Base-by-base conservation (phyloP, 306 rosid genomes). In the Abrus pulchellus region DNA sequence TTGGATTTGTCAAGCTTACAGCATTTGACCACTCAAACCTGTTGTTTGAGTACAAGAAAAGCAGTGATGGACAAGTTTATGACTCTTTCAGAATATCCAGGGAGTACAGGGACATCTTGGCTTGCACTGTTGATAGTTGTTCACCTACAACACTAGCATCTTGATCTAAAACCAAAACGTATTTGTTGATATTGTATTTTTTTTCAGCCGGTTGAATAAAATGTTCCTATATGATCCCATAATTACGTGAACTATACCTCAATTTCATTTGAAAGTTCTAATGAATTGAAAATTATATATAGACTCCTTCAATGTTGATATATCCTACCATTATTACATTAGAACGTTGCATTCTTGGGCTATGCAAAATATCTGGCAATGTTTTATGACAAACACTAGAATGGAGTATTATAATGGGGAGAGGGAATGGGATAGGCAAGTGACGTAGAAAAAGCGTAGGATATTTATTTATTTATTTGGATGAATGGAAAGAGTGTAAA, bases 1-100 rank as follows among this genome's bases (percentile, higher is more conserved):
- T 74, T 57, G 99, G 99, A 68, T 95, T 90, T 70, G 93, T 89
- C 72, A 95, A 95, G 64, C 92, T 95, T 8, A 95, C 97, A 27
- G 96, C 98, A 72, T 91, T 86, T 72, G 94, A 91, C 70, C 93
- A 85, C 83, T 93, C 97, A n/a, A 95, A 93, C 79, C 76, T 95
- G 5, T 79, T 93, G 90, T 83, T 93, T n/a, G 99, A 95, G 91
- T 95, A 95, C 90, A 91, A 90, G 94, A 95, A 91, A 86, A 95
- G 99, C 83, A 88, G 95, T 43, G 87, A 95, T 81, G 99, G 99
- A 71, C 75, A 79, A 74, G 97, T 91, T 62, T 88, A 95, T 30
- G 98, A 95, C 71, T 91, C 95, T 8, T 95, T 95, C 83, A 90
- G 78, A 77, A 86, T 95, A 79, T 88, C 92, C 7, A 87, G 94